Evolutionary conservation across 305 asterid species (phyloP), one percentile per base, ranked within the genome.

Genomic region (Ilex paraguariensis): DNA sequence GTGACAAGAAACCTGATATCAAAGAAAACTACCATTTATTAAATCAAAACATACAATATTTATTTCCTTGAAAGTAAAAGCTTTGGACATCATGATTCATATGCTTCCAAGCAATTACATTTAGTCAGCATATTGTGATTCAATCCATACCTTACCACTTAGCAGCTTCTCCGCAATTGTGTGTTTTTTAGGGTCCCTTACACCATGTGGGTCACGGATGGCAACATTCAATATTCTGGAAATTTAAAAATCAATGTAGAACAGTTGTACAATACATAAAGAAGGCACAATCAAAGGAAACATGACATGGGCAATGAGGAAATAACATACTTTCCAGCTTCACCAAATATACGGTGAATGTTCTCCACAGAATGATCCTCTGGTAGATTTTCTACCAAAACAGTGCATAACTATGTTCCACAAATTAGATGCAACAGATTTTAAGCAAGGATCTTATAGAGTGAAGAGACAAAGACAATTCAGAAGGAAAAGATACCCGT

Each of bases 321-420:
- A 32, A 54, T 56, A 56, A 64, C 97, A 46, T 79, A 93, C 99
- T 73, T 79, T 78, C 99, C 99, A 75, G 89, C 95, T 75, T 74
- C 86, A 72, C 95, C 91, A 75, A 93, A 93, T 72, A 93, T 75
- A 66, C 74, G 80, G 63, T 52, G 75, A 56, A 93, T 94, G 82
- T 86, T 87, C 77, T 90, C 91, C 64, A 80, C 73, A 30, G 99
- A 87, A 79, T 87, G 97, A 78, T 93, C 94, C 60, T 83, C 91
- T 4, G 99, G 99, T 63, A 93, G 81, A 84, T 93, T 93, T 84
- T 90, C 99, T 77, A 87, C 97, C 76, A 90, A 70, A 63, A 93
- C 91, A 66, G 99, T 90, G 90, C 99, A 86, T 52, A 78, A 67
- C 99, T 93, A 81, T 57, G 75, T 60, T 52, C 31, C 56, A 52